Base-by-base conservation (phyloP, 225 moss, liverwort and hornwort species). In the Marchantia polymorpha region DNA sequence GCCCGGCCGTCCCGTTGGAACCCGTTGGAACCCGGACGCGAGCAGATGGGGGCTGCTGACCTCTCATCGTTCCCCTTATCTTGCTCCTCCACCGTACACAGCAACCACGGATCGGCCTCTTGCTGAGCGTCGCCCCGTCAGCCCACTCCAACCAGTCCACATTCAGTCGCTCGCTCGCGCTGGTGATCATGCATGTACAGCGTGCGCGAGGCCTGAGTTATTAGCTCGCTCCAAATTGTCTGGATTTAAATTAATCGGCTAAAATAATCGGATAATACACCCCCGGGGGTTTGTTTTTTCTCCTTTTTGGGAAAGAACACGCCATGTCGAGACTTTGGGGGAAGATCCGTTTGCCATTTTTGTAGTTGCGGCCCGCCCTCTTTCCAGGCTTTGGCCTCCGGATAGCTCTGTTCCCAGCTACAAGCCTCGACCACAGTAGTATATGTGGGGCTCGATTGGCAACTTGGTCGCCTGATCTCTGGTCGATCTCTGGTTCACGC, bases 31-130 rank as follows among this genome's bases (percentile, higher is more conserved):
- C 68, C 39, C 11, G 39, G 39, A 39, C 39, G 39, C 39, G 39
- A 39, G 39, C 39, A 39, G 48, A 20, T 47, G 20, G 6, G 13
- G 0, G 52, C 23, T 73, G 15, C 48, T 73, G 72, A 73, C 72
- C 72, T 73, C 72, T 52, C 72, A n/a, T 73, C 52, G 13, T 8
- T n/a, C 74, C 56, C 31, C 74, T 74, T 74, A 74, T 74, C 75
- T 27, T 75, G 39, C 59, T 75, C 75, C 75, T 60, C 75, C 30
- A 15, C 74, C 39, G 54, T 46, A 29, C 74, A 74, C 22, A 73
- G n/a, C 22, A 73, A 54, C 52, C 49, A 23, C 23, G 31, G 69
- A 72, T 52, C 73, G 14, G 47, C 30, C 19, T 49, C 25, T 52
- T 52, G 72, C 19, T 13, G 4, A 0, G 23, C 6, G n/a, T 51